Base-by-base conservation (phyloP, 257 asterid genomes). In the Primulina tabacum region DNA sequence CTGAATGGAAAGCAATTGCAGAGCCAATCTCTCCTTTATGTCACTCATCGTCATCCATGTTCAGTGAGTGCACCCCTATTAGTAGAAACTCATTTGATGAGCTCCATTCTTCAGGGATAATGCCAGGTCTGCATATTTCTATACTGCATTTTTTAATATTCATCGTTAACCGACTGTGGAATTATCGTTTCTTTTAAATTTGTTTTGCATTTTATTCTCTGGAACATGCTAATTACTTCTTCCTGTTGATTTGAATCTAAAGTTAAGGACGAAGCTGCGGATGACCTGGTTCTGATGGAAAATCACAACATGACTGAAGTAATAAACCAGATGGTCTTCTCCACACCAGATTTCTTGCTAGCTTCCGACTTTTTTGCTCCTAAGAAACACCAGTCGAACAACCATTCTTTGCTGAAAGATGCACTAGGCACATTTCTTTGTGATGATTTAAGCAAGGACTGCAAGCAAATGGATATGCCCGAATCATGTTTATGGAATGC, bases 61-160 rank as follows among this genome's bases (percentile, higher is more conserved):
- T 82, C 67, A 74, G 81, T 60, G 85, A 57, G 68, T 69, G 77
- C 82, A 34, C 78, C 34, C 81, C 76, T 64, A 43, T 73, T 32
- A 73, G 73, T 66, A 79, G 78, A 75, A 78, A 65, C 58, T 79
- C 88, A 55, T 64, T 80, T 55, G 89, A 82, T 37, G 89, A 85
- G 52, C 76, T 65, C 57, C 78, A 68, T 18, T 60, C 77, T 52
- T 57, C 62, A 3, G 81, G 64, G 55, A 65, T 79, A 34, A 30
- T 74, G 33, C 75, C 79, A 81, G 87, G 88, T 87, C 24, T 52
- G 79, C 67, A 67, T 77, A 18, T 18, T 59, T 74, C 57, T 50
- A 4, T 50, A 50, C 2, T 4, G 2, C 56, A 50, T 50, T 50
- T 43, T 50, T 7, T 50, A 4, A 50, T 17, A 50, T 17, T 43